Base-by-base conservation (phyloP, 78 protist genomes). In the Dictyostelium discoideum region DNA sequence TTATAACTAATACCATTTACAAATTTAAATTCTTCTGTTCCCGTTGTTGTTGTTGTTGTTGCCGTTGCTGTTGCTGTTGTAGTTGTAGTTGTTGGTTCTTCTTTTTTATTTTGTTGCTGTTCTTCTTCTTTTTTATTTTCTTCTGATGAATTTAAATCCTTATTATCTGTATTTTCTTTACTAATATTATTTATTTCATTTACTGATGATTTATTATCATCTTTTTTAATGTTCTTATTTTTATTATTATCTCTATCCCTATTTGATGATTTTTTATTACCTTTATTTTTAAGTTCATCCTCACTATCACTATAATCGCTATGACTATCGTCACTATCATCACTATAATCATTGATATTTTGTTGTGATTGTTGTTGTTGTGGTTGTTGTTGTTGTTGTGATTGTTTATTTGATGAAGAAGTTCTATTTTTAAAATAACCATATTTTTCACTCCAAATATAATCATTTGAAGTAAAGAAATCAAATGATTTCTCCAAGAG, bases 401-500 rank as follows among this genome's bases (percentile, higher is more conserved):
- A 20, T 54, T 39, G 48, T 13, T 40, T 48, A 26, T 50, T 44
- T 29, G 85, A 20, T 4, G 69, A 22, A 37, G 65, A 50, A 10
- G 78, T 37, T 60, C 87, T 54, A 22, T 24, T 50, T 81, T 81
- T 85, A 77, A 44, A 50, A 54, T 50, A 90, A 6, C 95, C 95
- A 54, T 90, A 90, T 72, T 72, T 50, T 44, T 90, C 83, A 39
- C 82, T 86, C 95, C 95, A 90, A 7, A 76, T 90, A 57, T 46
- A 90, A 46, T 82, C 83, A 63, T 54, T 50, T 84, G 65, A 2
- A 3, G 54, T 79, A 79, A n/a, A 44, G 29, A 48, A 48, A 46
- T 85, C 83, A 32, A 96, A 76, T 22, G 81, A 44, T 4, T 76
- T 3, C 5, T n/a, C 32, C 44, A 98, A 84, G 8, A 98, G 92